Evolutionary conservation across 140 eudicot species (phyloP).

Genomic region (Erigeron philadelphicus): DNA sequence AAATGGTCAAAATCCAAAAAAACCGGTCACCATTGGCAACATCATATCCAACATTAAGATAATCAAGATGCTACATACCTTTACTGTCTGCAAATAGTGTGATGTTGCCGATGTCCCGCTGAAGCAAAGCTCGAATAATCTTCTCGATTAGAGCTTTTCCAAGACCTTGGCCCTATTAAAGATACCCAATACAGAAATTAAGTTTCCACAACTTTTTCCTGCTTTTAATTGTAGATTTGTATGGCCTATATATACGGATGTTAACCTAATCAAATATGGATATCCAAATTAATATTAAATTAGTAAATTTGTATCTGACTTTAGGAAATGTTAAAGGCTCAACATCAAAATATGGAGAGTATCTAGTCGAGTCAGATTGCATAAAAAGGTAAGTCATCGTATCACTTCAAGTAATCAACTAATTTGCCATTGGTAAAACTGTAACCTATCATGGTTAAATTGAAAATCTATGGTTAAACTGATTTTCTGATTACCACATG

Average conservation of each 20-base stretch:
- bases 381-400: too few species aligned
- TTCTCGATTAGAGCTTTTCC: slow-evolving; percentile 90
- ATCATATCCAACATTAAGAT: background rate
- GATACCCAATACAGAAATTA: background rate
- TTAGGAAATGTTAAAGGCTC: too few species aligned
- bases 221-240: too few species aligned
- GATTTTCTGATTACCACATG: background rate
- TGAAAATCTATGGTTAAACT: background rate
- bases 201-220: background rate
- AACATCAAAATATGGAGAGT: too few species aligned
- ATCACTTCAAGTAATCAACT: too few species aligned
- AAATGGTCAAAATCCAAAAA: background rate
- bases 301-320: too few species aligned
- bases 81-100: slow-evolving; percentile 87
- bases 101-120: slow-evolving; percentile 92
- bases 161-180: slow-evolving; percentile 85
- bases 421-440: too few species aligned
- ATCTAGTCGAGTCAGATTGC: too few species aligned
- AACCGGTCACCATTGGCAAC: background rate
- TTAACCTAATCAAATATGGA: too few species aligned
- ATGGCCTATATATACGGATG: too few species aligned
- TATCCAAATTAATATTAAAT: too few species aligned
- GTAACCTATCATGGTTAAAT: too few species aligned
- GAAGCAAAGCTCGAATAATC: slow-evolving; percentile 77
- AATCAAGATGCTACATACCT: slow-evolving; percentile 40